Evolutionary conservation across 2,329 filamentous ascomycete genomes (phyloP).

Genomic region (Stemphylium vesicarium): DNA sequence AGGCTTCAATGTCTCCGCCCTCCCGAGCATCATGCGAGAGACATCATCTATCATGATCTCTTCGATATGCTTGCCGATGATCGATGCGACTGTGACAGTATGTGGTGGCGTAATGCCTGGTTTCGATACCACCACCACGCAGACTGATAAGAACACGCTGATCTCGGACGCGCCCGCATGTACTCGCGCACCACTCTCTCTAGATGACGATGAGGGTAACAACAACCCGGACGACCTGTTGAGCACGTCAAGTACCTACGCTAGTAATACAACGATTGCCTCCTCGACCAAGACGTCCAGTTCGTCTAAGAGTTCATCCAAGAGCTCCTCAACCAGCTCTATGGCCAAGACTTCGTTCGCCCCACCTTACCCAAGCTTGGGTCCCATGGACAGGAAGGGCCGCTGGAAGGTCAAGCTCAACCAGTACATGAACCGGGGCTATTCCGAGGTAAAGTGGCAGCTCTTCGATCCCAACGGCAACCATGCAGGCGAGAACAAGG

Average conservation of each 20-base stretch:
- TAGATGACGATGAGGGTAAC: conserved; percentile 41
- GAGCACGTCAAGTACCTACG: conserved; percentile 4
- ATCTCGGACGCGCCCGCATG: conserved; percentile 23
- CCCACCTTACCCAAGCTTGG: neutral
- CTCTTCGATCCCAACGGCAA: conserved; percentile 24
- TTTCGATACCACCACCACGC: conserved; percentile 18
- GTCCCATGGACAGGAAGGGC: conserved; percentile 13
- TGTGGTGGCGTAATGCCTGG: conserved; percentile 19
- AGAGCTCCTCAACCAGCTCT: neutral
- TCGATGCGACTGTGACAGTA: conserved; percentile 21
- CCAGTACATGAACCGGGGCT: conserved; percentile 17
- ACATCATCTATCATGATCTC: conserved; percentile 22
- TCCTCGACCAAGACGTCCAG: neutral
- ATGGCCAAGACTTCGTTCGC: neutral
- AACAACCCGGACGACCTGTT: conserved; percentile 22
- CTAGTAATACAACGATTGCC: conserved; percentile 11
- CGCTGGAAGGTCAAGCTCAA: conserved; percentile 20
- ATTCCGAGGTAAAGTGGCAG: conserved; percentile 18
- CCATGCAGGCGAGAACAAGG: conserved; percentile 7
- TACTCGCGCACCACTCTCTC: conserved; percentile 27
- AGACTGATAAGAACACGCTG: conserved; percentile 11
- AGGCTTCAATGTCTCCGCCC: conserved; percentile 16
- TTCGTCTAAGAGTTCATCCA: neutral
- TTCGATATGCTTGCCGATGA: conserved; percentile 23
- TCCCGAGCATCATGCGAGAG: neutral